Conservation (phyloP, 768 basidiomycete genomes). For the Mycena venus region DNA sequence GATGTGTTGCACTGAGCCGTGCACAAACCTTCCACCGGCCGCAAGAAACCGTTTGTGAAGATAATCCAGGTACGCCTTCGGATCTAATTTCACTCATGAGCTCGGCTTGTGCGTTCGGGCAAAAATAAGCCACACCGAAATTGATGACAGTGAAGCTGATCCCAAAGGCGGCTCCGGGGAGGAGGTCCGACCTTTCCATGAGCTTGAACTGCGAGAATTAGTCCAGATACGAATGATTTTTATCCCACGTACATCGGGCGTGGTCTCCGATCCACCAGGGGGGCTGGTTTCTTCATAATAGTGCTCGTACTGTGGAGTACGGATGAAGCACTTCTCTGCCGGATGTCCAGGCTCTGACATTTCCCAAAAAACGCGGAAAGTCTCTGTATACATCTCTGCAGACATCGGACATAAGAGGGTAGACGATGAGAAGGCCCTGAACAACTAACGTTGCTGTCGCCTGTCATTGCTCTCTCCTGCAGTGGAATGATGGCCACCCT, state of each 20-base stretch:
- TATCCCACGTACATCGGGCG: conserved; percentile 48
- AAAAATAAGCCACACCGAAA: conserved; percentile 3
- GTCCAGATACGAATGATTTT: not conserved
- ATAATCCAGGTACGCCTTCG: conserved; percentile 73
- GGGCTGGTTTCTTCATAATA: conserved; percentile 44
- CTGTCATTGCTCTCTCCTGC: conserved; percentile 11
- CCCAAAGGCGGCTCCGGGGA: conserved; percentile 19
- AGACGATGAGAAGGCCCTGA: not conserved
- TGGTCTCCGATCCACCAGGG: conserved; percentile 46
- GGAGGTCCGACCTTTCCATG: conserved; percentile 9
- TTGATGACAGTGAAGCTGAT: conserved; percentile 19
- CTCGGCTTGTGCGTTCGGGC: not conserved
- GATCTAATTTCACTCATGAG: conserved; percentile 50
- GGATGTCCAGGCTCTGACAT: conserved; percentile 59
- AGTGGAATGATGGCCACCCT: conserved; percentile 51
- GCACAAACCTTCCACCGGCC: conserved; percentile 65
- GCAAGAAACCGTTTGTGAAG: conserved; percentile 70
- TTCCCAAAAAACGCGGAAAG: conserved; percentile 68
- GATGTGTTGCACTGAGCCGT: conserved; percentile 69
- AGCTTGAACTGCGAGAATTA: conserved; percentile 12
- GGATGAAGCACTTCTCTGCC: conserved; percentile 61
- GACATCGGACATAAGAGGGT: not conserved
- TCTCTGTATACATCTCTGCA: conserved; percentile 65
- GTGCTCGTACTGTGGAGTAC: conserved; percentile 63
- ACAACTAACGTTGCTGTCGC: conserved; percentile 13